A percentile compares a stretch with the other conserved stretches of the same genome.
Evolutionary conservation across 2,329 filamentous ascomycete genomes (phyloP).

Genomic region (Pestalotiopsis sp.): DNA sequence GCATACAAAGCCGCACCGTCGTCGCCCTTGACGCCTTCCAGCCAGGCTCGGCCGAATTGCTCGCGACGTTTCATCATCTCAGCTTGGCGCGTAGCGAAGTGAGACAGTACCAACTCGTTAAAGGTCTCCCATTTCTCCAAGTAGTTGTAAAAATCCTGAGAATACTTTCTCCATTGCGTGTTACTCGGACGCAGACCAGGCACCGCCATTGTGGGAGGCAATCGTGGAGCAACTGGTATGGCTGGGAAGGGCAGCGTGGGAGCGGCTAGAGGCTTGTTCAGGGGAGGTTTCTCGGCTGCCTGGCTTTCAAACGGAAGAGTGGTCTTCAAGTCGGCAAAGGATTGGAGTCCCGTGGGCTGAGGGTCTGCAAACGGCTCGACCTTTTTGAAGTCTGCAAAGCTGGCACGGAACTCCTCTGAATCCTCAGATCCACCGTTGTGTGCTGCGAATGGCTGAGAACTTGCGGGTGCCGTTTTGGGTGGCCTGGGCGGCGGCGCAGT

Average conservation of each 20-base stretch:
- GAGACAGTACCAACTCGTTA: constrained; percentile 55
- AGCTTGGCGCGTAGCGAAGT: constrained; percentile 56
- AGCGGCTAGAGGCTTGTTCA: constrained; percentile 33
- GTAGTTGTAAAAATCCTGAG: constrained; percentile 56
- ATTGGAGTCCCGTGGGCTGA: constrained; percentile 49
- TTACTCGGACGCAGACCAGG: constrained; percentile 45
- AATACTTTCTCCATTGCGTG: constrained; percentile 52
- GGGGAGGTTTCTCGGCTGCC: constrained; percentile 44
- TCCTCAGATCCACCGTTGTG: constrained; percentile 57
- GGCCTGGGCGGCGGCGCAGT: constrained; percentile 17
- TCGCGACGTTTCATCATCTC: constrained; percentile 41
- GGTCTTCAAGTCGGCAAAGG: constrained; percentile 58
- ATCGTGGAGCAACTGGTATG: constrained; percentile 51
- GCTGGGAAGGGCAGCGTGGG: constrained; percentile 47
- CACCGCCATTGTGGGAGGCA: constrained; percentile 45
- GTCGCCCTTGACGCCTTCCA: constrained; percentile 38
- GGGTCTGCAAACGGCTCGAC: constrained; percentile 56
- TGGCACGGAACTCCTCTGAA: constrained; percentile 55
- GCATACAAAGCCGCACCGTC: constrained; percentile 59
- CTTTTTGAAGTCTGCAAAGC: constrained; percentile 57
- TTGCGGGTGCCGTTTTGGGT: constrained; percentile 16
- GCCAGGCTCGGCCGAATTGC: constrained; percentile 47
- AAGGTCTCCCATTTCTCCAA: constrained; percentile 54
- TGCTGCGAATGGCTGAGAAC: constrained; percentile 26
- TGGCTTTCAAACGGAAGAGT: constrained; percentile 60